Conservation (phyloP, 2,329 filamentous ascomycete genomes). For the Trichoderma oligosporum region DNA sequence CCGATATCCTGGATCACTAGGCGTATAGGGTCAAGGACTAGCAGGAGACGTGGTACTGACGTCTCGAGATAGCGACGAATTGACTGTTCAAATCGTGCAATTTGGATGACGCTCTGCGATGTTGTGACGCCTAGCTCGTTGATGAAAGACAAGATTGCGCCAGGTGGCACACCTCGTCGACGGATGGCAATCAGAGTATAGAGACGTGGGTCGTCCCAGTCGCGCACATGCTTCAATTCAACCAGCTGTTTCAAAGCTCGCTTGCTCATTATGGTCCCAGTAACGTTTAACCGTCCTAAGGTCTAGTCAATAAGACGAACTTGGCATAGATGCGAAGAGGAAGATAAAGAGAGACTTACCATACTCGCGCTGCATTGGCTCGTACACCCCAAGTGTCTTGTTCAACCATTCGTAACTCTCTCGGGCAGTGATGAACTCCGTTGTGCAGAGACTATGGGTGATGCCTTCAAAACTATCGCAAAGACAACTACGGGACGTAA, state of each 20-base stretch:
- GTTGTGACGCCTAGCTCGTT: slow-evolving; percentile 91
- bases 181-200: slow-evolving; percentile 83
- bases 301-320: too few species aligned
- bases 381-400: slow-evolving; percentile 33
- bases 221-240: slow-evolving; percentile 70
- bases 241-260: slow-evolving; percentile 78
- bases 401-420: slow-evolving; percentile 91
- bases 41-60: slow-evolving; percentile 83
- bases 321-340: too few species aligned
- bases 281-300: slow-evolving; percentile 62
- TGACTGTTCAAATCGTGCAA: slow-evolving; percentile 76
- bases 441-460: slow-evolving; percentile 88
- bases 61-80: slow-evolving; percentile 83
- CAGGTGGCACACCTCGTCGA: slow-evolving; percentile 80
- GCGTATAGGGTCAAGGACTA: slow-evolving; percentile 80
- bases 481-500: too few species aligned
- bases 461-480: slow-evolving; percentile 91
- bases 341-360: too few species aligned
- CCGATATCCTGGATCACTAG: slow-evolving; percentile 72
- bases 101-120: slow-evolving; percentile 65
- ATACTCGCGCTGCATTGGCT: slow-evolving; percentile 88
- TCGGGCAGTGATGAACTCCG: slow-evolving; percentile 80
- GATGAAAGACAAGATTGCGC: slow-evolving; percentile 83
- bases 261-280: slow-evolving; percentile 83
- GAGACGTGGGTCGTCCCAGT: slow-evolving; percentile 87